Evolutionary conservation across 2,329 filamentous ascomycete genomes (phyloP), one percentile per base, ranked within the genome.

Genomic region (Colletotrichum sp.): DNA sequence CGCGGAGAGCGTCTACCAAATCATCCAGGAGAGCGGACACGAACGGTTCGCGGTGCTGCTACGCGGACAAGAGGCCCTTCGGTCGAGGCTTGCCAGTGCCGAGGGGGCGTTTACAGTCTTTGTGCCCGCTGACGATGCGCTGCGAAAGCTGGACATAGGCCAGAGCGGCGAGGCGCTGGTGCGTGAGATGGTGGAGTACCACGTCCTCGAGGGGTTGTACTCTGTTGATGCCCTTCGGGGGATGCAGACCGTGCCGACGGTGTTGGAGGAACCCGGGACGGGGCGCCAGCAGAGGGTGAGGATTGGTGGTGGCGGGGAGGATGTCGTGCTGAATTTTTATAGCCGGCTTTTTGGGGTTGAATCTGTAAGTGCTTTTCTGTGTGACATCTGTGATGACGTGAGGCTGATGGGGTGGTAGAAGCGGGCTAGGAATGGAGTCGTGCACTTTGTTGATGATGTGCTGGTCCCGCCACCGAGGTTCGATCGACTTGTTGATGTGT

Each of bases 141-240:
- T 77, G 6, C 49, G 5, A 10, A 26, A 32, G 24, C 26, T 77
- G 10, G 24, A 30, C 5, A 26, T 70, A 16, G 8, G 34, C 6
- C 52, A 9, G n/a, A 62, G 60, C 13, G 18, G 6, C 4, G 67
- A 63, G 30, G 39, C 18, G 30, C 39, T 71, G 10, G 89, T 84
- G 55, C 89, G 85, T 93, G 92, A 76, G 63, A 59, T 71, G 18
- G 28, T 34, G n/a, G 68, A 76, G 55, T 76, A 77, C 13, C 75
- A 77, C 30, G 36, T 73, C 21, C 44, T 69, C 10, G 21, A 26
- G 21, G 75, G 55, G 13, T 7, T 21, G 52, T 49, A 55, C 24
- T 13, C 59, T 5, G 26, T 59, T 32, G 24, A 67, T 16, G n/a
- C 4, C 1, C 60, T 77, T 5, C 13, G 34, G 0, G 32, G 10